Conservation (phyloP, 1,284 basidiomycete species). For the Ganoderma lingzhi region DNA sequence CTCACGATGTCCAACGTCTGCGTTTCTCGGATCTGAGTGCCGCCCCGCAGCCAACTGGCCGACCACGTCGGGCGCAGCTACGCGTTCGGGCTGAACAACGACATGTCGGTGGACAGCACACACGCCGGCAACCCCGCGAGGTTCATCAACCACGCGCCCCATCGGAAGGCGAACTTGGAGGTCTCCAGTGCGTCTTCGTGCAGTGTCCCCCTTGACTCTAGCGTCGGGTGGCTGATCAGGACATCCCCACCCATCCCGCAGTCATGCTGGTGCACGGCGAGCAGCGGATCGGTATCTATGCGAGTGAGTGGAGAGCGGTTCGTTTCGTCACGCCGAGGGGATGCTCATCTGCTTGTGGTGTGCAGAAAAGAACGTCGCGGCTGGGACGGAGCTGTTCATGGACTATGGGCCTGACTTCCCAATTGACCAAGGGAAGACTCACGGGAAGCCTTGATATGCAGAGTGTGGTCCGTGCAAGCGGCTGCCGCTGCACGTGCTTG, state of each 20-base stretch:
- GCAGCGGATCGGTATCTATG: constrained; percentile 56
- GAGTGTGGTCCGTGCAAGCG: background rate
- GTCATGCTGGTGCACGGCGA: constrained; percentile 54
- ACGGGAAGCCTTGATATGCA: background rate
- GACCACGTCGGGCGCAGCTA: constrained; percentile 53
- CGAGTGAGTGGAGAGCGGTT: constrained; percentile 45
- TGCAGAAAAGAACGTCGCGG: constrained; percentile 44
- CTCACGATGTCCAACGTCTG: background rate
- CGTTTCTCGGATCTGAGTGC: background rate
- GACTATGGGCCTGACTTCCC: constrained; percentile 51
- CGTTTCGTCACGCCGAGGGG: background rate
- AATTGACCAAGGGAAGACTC: background rate
- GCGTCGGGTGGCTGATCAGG: background rate
- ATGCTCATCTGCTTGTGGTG: background rate
- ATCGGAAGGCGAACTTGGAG: constrained; percentile 48
- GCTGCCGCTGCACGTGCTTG: too few relatives aligned
- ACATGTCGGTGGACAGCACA: constrained; percentile 53
- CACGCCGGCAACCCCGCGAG: constrained; percentile 60
- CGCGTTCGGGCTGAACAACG: constrained; percentile 48
- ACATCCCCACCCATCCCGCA: constrained; percentile 8
- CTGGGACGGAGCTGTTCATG: constrained; percentile 53
- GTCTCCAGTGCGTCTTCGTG: constrained; percentile 45
- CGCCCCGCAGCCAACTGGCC: constrained; percentile 35
- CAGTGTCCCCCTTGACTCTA: background rate
- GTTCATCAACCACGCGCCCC: constrained; percentile 59